These are phyloP conservation scores for Colletotrichum ledebouriae DNA, from an alignment of 2,329 filamentous ascomycete genomes.

Conservation along the genomic window DNA sequence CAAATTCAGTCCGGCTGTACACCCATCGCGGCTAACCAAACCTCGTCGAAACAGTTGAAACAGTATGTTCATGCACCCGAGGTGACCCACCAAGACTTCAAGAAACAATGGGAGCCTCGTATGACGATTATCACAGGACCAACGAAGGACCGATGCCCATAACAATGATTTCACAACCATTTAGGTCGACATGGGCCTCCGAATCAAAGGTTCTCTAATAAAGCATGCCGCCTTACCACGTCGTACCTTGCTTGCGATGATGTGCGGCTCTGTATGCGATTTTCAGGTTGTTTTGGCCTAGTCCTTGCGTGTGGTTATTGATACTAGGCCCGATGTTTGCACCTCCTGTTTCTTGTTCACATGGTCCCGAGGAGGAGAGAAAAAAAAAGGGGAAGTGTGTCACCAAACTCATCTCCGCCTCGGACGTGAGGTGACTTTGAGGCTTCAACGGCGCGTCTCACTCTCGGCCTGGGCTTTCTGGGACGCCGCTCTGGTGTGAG, in stretches of 20 bases:
- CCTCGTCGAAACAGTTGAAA: slow-evolving; percentile 31
- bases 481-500: slow-evolving; percentile 5
- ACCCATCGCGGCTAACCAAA: slow-evolving; percentile 23
- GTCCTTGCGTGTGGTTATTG: not conserved
- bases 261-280: not conserved
- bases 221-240: not conserved
- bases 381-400: slow-evolving; percentile 5
- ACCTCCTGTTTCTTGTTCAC: slow-evolving; percentile 17
- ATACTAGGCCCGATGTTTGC: slow-evolving; percentile 19
- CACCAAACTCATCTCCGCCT: slow-evolving; percentile 7
- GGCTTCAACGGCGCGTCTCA: slow-evolving; percentile 40
- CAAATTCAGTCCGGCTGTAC: slow-evolving; percentile 4
- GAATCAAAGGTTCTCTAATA: slow-evolving; percentile 16
- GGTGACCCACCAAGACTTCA: not conserved
- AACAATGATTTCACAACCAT: not conserved
- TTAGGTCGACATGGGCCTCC: not conserved
- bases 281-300: slow-evolving; percentile 7
- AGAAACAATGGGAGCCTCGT: slow-evolving; percentile 25
- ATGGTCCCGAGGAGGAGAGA: not conserved
- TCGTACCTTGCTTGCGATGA: slow-evolving; percentile 10
- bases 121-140: slow-evolving; percentile 22
- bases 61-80: slow-evolving; percentile 29
- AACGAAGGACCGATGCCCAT: not conserved
- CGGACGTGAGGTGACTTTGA: slow-evolving; percentile 10
- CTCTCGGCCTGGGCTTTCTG: slow-evolving; percentile 25